Percentiles rank a stretch among this genome's conserved stretches.
Evolutionary conservation across 176 grass and related monocot species (phyloP).

Genomic region (Musa schizocarpa): DNA sequence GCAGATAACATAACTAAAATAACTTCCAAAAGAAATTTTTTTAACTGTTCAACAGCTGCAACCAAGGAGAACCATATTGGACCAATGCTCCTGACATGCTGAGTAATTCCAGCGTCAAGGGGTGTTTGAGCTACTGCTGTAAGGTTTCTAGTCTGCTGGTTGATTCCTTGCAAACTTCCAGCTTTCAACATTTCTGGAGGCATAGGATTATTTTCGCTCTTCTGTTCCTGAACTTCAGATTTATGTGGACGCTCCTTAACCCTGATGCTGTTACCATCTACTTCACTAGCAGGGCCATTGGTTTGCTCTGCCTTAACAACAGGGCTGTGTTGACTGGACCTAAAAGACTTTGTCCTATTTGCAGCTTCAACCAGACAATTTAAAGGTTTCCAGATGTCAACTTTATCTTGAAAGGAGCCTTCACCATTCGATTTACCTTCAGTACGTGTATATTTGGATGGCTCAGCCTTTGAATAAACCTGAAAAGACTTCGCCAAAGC

Average conservation of each 20-base stretch:
- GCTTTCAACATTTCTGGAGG: conserved; percentile 13
- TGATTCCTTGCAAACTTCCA: conserved; percentile 23
- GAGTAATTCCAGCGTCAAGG: conserved; percentile 28
- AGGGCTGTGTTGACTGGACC: conserved; percentile 31
- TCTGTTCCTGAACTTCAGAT: conserved; percentile 31
- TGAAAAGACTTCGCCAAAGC: conserved; percentile 20
- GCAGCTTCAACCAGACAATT: conserved; percentile 39
- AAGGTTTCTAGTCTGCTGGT: conserved; percentile 27
- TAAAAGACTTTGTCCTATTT: conserved; percentile 42
- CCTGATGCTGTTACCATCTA: conserved; percentile 27
- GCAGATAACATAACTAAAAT: conserved; percentile 21
- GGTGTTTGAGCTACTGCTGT: conserved; percentile 14
- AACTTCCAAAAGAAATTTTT: too few species aligned
- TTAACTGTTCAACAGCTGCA: conserved; percentile 51
- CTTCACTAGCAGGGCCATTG: conserved; percentile 30
- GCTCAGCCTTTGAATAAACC: conserved; percentile 37
- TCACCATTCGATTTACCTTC: conserved; percentile 13
- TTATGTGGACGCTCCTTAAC: conserved; percentile 24
- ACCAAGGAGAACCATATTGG: conserved; percentile 79
- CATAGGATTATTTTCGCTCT: conserved; percentile 24
- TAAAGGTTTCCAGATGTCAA: conserved; percentile 55
- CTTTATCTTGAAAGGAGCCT: conserved; percentile 28
- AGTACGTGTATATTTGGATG: conserved; percentile 27
- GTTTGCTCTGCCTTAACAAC: conserved; percentile 34
- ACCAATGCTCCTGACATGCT: conserved; percentile 27